Evolutionary conservation across 2,329 filamentous ascomycete species (phyloP).

Genomic region (Ophiostoma ips): DNA sequence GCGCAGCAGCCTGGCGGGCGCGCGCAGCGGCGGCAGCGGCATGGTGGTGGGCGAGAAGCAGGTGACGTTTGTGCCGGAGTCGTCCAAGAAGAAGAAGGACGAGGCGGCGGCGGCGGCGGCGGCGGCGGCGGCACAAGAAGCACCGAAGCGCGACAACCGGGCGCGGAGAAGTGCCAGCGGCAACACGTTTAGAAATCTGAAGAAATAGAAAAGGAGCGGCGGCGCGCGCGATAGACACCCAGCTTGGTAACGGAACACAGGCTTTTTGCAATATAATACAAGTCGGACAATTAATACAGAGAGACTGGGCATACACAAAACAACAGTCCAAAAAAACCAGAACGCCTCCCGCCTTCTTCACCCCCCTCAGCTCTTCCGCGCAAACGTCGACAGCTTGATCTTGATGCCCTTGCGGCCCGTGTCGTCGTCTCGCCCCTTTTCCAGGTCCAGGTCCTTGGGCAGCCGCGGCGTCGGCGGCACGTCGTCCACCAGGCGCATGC

Average conservation of each 20-base stretch:
- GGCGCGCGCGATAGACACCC: not conserved
- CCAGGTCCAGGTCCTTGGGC: conserved; percentile 44
- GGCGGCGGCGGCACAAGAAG: conserved; percentile 5
- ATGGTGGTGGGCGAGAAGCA: conserved; percentile 43
- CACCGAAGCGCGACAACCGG: conserved; percentile 22
- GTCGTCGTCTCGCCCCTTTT: conserved; percentile 37
- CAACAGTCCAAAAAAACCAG: not conserved
- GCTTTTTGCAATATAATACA: not conserved
- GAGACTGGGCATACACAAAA: no score
- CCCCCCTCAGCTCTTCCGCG: no score
- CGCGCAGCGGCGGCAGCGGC: conserved; percentile 22
- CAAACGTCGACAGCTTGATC: conserved; percentile 14
- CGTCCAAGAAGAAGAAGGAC: conserved; percentile 33
- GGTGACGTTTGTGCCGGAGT: conserved; percentile 58
- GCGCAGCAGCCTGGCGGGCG: conserved; percentile 14
- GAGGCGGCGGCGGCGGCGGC: conserved; percentile 17
- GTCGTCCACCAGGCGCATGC: conserved; percentile 38
- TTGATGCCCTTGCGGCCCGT: conserved; percentile 7
- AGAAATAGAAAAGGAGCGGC: conserved; percentile 11
- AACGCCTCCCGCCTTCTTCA: no score
- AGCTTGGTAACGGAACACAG: not conserved
- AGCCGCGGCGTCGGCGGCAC: conserved; percentile 45
- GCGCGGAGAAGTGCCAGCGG: conserved; percentile 57
- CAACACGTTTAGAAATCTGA: conserved; percentile 58
- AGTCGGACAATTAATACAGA: not conserved